Percentiles rank a stretch among this genome's conserved stretches.
phyloP scores from a whole-genome alignment of 495 filamentous ascomycete genomes.

The Penicillium silybi region DNA sequence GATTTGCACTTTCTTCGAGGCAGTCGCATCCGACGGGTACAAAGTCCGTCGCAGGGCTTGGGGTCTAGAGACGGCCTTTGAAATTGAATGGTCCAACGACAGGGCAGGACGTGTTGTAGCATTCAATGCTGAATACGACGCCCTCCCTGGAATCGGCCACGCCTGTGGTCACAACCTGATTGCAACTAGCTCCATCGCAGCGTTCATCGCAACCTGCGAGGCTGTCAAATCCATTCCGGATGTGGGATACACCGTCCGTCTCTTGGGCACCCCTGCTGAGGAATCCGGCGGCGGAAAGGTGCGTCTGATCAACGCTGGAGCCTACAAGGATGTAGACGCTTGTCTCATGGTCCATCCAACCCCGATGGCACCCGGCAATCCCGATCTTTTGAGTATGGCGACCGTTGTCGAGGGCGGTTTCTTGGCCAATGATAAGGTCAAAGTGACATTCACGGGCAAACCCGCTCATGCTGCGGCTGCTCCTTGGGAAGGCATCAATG shows the following conservation, averaged over 20 bases:
- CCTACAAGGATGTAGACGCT: slow-evolving; percentile 45
- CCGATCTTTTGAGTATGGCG: slow-evolving; percentile 21
- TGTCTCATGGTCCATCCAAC: slow-evolving; percentile 54
- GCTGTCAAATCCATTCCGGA: slow-evolving; percentile 18
- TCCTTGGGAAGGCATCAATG: slow-evolving; percentile 64
- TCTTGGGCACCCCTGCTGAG: slow-evolving; percentile 44
- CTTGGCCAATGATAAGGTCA: slow-evolving; percentile 51
- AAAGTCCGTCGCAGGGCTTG: slow-evolving; percentile 41
- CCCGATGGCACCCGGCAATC: slow-evolving; percentile 28
- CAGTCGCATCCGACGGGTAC: slow-evolving; percentile 22
- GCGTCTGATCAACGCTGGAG: slow-evolving; percentile 45
- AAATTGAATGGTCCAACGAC: slow-evolving; percentile 46
- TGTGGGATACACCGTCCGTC: slow-evolving; percentile 23
- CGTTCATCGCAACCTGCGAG: slow-evolving; percentile 36
- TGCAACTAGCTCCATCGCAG: slow-evolving; percentile 40
- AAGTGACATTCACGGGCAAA: slow-evolving; percentile 40
- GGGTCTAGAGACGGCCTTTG: slow-evolving; percentile 52
- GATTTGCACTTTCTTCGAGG: slow-evolving; percentile 43
- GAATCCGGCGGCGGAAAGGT: slow-evolving; percentile 44
- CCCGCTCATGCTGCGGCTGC: slow-evolving; percentile 54
- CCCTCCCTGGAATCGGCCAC: slow-evolving; percentile 42
- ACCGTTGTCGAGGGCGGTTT: slow-evolving; percentile 33
- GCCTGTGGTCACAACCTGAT: slow-evolving; percentile 50
- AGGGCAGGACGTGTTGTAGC: slow-evolving; percentile 13
- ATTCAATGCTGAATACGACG: slow-evolving; percentile 58